A percentile compares a stretch with the other conserved stretches of the same genome.
These are phyloP conservation scores for Tephrocybe rancida DNA, from an alignment of 768 basidiomycete genomes.

Conservation along the genomic window DNA sequence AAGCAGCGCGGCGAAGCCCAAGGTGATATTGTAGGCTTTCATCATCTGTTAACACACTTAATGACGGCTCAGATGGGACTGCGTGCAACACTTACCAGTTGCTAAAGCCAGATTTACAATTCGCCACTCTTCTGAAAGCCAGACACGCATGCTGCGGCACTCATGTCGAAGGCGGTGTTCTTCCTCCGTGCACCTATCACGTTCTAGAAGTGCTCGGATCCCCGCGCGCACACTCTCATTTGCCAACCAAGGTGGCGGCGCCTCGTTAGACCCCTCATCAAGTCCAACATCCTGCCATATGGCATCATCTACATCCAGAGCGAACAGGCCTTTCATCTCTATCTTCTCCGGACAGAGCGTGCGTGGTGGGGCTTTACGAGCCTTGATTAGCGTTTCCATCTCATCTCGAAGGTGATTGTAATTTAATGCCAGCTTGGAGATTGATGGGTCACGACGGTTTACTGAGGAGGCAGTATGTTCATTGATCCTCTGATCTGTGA, in stretches of 20 bases:
- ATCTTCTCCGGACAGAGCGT: constrained; percentile 25
- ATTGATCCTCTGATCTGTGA: constrained; percentile 26
- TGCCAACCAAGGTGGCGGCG: constrained; percentile 27
- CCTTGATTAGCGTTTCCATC: constrained; percentile 20
- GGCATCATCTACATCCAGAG: constrained; percentile 36
- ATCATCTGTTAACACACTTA: background rate
- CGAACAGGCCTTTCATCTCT: constrained; percentile 22
- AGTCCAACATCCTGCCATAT: constrained; percentile 37
- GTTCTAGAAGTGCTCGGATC: constrained; percentile 28
- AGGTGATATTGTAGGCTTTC: background rate
- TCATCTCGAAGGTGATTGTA: constrained; percentile 31
- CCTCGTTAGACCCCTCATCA: constrained; percentile 19
- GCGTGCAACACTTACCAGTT: background rate
- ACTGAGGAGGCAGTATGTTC: constrained; percentile 27
- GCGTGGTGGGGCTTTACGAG: constrained; percentile 21
- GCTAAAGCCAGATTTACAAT: background rate
- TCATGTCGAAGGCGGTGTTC: constrained; percentile 18
- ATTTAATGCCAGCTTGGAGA: constrained; percentile 19
- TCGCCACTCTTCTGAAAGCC: constrained; percentile 30
- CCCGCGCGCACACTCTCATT: constrained; percentile 26
- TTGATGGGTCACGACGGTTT: constrained; percentile 26
- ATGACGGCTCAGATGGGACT: no score
- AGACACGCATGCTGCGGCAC: constrained; percentile 21
- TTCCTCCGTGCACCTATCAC: constrained; percentile 30
- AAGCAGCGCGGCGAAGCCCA: background rate